Base-by-base conservation (phyloP, 108 stramenopile genomes). In the Nitzschia inconspicua region DNA sequence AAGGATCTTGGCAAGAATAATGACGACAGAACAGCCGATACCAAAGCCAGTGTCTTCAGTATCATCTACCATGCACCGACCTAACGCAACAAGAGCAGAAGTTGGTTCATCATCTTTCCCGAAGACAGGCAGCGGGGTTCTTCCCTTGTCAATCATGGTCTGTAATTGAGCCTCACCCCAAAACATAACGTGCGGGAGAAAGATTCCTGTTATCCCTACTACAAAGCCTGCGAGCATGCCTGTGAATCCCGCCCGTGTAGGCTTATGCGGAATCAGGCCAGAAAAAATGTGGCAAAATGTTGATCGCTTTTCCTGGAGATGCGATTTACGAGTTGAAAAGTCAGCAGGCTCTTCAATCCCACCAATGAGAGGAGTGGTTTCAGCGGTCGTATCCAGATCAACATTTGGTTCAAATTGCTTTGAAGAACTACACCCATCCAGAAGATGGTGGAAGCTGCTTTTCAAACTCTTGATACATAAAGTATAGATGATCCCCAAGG, bases 131-230 rank as follows among this genome's bases (percentile, higher is more conserved):
- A 83, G 62, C 7, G 82, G 82, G 3, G 82, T 83, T 27, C 63
- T 57, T 43, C 82, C 77, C 53, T 72, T 78, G 67, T 83, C 82
- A 49, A 83, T 83, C 63, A 83, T 67, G 36, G 63, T 78, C 47
- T 83, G 82, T 16, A 83, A 55, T 50, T 83, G 82, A 26, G 76
- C 76, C 47, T 83, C 82, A 5, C 82, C 82, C 82, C 82, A 83
- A 61, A 83, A 83, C 74, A 83, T 47, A 14, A 59, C 54, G 41
- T 83, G 82, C 4, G 82, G 82, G 29, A 83, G 25, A 61, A 73
- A 73, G 47, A 83, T 76, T 13, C 74, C 70, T n/a, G 60, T 69
- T 11, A 72, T 16, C 6, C 82, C 82, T 32, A 72, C 70, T 2
- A 72, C 3, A 47, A 34, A 40, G 48, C 82, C 82, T 25, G 73